A percentile compares a stretch with the other conserved stretches of the same genome.
Conservation (phyloP, 1,284 basidiomycete species). For the Naganishia sp. region DNA sequence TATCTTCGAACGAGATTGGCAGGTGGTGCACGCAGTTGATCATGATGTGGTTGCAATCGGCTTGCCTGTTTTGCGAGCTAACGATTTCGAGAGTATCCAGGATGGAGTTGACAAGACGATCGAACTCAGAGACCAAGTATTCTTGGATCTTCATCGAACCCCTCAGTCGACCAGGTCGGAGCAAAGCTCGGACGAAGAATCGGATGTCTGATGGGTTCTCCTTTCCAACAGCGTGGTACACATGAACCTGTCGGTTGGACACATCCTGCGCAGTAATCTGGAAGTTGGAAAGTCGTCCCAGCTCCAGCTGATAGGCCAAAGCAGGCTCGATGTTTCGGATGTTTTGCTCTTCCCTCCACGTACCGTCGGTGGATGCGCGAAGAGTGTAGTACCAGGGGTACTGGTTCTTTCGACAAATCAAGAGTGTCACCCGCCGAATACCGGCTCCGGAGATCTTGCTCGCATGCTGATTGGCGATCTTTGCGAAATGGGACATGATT, state of each 20-base stretch:
- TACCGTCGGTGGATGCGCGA: conserved; percentile 65
- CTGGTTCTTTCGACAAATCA: conserved; percentile 85
- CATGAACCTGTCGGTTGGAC: conserved; percentile 92
- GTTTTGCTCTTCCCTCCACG: conserved; percentile 91
- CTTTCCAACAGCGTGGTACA: conserved; percentile 91
- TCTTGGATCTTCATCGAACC: conserved; percentile 90
- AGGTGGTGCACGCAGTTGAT: conserved; percentile 99
- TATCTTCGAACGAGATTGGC: conserved; percentile 91
- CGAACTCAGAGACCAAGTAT: conserved; percentile 97
- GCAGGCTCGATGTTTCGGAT: conserved; percentile 99
- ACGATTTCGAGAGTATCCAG: conserved; percentile 94
- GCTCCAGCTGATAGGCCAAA: conserved; percentile 96
- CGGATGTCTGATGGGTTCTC: conserved; percentile 96
- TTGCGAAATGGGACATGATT: conserved; percentile 73
- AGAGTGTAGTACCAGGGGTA: conserved; percentile 96
- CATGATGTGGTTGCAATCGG: conserved; percentile 94
- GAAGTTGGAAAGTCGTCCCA: conserved; percentile 94
- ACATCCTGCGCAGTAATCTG: conserved; percentile 91
- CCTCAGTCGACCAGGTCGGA: conserved; percentile 90
- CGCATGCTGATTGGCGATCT: conserved; percentile 72
- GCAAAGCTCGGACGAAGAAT: conserved; percentile 96
- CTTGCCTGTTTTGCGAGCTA: conserved; percentile 78
- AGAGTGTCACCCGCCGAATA: conserved; percentile 86
- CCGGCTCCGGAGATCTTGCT: conserved; percentile 70
- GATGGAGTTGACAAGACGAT: conserved; percentile 90